Evolutionary conservation across 768 basidiomycete species (phyloP), one percentile per base, ranked within the genome.

Genomic region (Xanthoconium stramineum): DNA sequence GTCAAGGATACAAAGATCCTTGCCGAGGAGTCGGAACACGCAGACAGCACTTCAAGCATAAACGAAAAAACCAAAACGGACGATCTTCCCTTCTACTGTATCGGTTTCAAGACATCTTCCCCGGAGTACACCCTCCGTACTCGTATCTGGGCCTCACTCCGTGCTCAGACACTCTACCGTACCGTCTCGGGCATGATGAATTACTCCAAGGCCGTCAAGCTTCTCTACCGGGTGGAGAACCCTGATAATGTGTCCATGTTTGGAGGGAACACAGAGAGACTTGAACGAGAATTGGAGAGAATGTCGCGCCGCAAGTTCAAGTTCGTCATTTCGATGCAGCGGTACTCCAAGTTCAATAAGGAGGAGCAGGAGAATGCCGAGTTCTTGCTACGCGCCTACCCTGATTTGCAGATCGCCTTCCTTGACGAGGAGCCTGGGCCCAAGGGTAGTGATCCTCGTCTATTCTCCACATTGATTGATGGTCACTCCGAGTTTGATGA

Each of bases 141-240:
- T 0, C 92, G 97, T 73, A 99, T 99, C 63, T 98, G 97, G 97
- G 96, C 97, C 3, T 98, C 95, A 3, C 82, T 99, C 29, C 92
- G 97, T 52, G 95, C 95, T 6, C 97, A 99, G 75, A 99, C 97
- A 0, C 83, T 99, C 33, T 99, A 99, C 74, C 88, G 97, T 60
- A 99, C 97, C 12, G 94, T 98, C 19, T 98, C 97, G 6, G 97
- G 97, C 59, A 98, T 99, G 93, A 98, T 99, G 97, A 98, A 99
- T 77, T 99, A 99, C 76, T 90, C 94, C 66, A 99, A 99, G 76
- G 97, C 97, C 28, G 96, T 99, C 86, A 99, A 99, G 74, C 82
- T 99, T 37, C 83, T 98, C 19, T 98, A 98, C 73, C 91, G 97
- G 36, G 96, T 99, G 59, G 97, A 98, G 75, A 98, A 98, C 73